Base-by-base conservation (phyloP, 2,329 filamentous ascomycete genomes). In the Chalara sp. region DNA sequence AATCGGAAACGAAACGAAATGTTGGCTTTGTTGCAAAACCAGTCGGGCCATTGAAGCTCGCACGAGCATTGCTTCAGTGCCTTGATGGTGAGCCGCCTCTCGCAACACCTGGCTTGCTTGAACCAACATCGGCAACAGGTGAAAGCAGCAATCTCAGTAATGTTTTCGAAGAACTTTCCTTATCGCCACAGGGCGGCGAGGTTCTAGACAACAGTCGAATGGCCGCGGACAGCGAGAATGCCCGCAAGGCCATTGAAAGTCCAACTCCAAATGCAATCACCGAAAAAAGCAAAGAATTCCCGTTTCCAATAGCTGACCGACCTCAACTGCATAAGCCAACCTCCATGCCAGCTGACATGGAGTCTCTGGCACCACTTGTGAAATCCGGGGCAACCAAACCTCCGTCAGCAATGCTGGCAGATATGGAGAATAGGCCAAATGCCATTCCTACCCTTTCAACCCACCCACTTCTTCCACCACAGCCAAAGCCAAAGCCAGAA, bases 161-260 rank as follows among this genome's bases (percentile, higher is more conserved):
- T 12, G 52, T 61, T 1, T 63, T 65, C 41, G 61, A 64, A 46
- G 61, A 63, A 30, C 51, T 65, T 4, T 54, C 56, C 8, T 29
- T 64, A 6, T 53, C 51, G 13, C 56, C 58, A 5, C 50, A 53
- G 33, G 57, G 56, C 7, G 58, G 56, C 1, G 62, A 66, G 48
- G 48, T 64, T 2, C 44, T 65, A 4, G 63, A 65, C 37, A 65
- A 64, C 29, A 59, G 56, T n/a, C 59, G 63, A 6, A 64, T 65
- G 61, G 58, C 63, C 11, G 55, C 58, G 10, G 62, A 63, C 47
- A 64, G 61, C 42, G 60, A 58, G 6, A 64, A 65, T 52, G 61
- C 62, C 1, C 53, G 62, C 7, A 66, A 65, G 41, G 61, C 60
- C 2, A 60, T 65, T 21, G 63, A 64, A 48, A 61, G 56, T 11